phyloP scores from a whole-genome alignment of 2,329 filamentous ascomycete genomes.

The Paradendryphiella salina region DNA sequence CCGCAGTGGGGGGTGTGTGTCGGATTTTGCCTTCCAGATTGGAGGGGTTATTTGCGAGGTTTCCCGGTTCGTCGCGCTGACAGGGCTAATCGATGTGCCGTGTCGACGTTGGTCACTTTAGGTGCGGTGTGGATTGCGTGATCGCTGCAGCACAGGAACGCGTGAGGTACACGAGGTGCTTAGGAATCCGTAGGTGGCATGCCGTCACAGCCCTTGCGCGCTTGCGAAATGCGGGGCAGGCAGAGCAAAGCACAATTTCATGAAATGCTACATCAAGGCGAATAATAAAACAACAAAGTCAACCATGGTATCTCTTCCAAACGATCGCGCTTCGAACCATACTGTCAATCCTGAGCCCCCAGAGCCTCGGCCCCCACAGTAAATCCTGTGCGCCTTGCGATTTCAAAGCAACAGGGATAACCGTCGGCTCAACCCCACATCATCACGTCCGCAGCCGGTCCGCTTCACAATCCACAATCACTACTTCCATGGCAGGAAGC shows the following conservation, averaged over 20 bases:
- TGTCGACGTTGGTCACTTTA: conserved; percentile 4
- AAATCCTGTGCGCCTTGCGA: background rate
- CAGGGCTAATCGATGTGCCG: conserved; percentile 1
- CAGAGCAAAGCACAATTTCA: background rate
- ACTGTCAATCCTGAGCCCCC: background rate
- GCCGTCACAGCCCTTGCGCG: conserved; percentile 19
- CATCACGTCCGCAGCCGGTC: conserved; percentile 11
- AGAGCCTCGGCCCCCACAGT: background rate
- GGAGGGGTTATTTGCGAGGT: conserved; percentile 16
- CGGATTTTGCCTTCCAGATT: conserved; percentile 31
- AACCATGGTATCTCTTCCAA: conserved; percentile 18
- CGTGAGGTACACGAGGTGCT: conserved; percentile 17
- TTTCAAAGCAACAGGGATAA: conserved; percentile 12
- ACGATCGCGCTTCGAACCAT: conserved; percentile 3
- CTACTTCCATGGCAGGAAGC: conserved; percentile 1
- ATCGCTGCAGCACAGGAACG: conserved; percentile 16
- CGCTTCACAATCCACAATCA: conserved; percentile 10
- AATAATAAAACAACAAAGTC: background rate
- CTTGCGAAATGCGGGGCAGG: conserved; percentile 12
- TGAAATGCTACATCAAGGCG: background rate
- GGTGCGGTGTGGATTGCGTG: conserved; percentile 11
- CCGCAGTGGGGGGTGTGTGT: conserved; percentile 20
- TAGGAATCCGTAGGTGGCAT: conserved; percentile 23
- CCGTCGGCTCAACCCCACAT: conserved; percentile 16
- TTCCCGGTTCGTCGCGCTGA: conserved; percentile 13